Evolutionary conservation across 306 rosid genomes (phyloP), one percentile per base, ranked within the genome.

Genomic region (Senna siamea): DNA sequence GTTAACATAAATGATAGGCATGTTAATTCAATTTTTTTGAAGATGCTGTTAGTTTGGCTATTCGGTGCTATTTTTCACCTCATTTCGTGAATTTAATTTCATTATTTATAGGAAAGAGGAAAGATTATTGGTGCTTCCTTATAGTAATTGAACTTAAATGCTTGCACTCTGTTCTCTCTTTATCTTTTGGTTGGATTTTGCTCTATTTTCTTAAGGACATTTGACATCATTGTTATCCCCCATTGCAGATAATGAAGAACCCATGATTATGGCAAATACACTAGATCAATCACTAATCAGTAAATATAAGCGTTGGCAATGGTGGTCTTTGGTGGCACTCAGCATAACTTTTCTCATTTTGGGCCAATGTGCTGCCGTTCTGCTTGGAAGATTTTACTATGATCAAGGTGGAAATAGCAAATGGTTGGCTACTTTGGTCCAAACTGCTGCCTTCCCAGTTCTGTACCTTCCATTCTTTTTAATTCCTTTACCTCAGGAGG

Each of bases 391-490:
- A 75, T 88, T 91, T 78, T 93, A 93, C 35, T 93, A 91, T 78
- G 93, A 85, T 62, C 85, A 89, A 58, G 98, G 97, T 57, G 98
- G 98, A 59, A 89, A 85, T 20, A 93, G 98, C 78, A 91, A 83
- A 72, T 93, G 98, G 98, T 79, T 91, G 89, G 91, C 98, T 66
- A 93, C 98, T 54, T 72, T 91, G 75, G 98, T 93, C 78, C 97
- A 93, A 82, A 93, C 98, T 52, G 83, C 79, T 44, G 96, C 87
- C 50, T 93, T 91, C 77, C 98, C 98, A 9, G 4, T 88, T 43
- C 88, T 93, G 20, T 51, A 48, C 3, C 61, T 91, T 83, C 96
- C 97, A 0, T 82, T 89, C n/a, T 82, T 79, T 46, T 35, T 86
- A 54, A 77, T 86, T 60, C 84, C 85, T 66, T 78, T 90, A 3